Conservation (phyloP, 1,284 basidiomycete species). For the Cutaneotrichosporon curvatum region DNA sequence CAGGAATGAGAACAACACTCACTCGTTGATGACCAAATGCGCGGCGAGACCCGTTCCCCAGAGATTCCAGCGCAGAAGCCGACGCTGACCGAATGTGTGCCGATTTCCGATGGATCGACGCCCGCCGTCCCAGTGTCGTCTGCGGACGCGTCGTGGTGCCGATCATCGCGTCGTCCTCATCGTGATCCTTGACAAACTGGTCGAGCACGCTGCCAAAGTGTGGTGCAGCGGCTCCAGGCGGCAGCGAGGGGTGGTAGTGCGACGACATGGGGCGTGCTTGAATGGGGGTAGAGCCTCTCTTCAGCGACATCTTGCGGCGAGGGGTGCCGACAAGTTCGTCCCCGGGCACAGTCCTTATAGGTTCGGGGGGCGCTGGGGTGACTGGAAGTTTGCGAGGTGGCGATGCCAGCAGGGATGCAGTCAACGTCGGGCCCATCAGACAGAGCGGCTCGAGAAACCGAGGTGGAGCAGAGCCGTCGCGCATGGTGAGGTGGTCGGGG, state of each 20-base stretch:
- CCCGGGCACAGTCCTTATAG: not conserved
- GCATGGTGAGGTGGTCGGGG: too few relatives aligned
- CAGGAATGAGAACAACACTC: too few relatives aligned
- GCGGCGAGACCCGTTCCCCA: too few relatives aligned
- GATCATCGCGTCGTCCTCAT: too few relatives aligned
- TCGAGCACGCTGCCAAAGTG: slow-evolving; percentile 3
- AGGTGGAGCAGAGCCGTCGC: not conserved
- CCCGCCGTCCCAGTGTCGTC: not conserved
- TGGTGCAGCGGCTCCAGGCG: slow-evolving; percentile 13
- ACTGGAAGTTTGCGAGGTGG: not conserved
- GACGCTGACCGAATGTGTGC: too few relatives aligned
- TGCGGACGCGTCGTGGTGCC: not conserved
- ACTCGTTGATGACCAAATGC: too few relatives aligned
- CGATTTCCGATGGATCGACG: too few relatives aligned
- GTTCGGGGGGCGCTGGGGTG: not conserved
- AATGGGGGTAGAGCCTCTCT: not conserved
- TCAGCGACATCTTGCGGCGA: not conserved
- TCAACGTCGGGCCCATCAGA: not conserved
- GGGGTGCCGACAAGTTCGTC: slow-evolving; percentile 1
- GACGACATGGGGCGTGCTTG: slow-evolving; percentile 5
- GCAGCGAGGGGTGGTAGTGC: slow-evolving; percentile 1
- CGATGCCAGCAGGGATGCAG: not conserved
- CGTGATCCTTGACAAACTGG: not conserved
- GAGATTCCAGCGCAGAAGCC: too few relatives aligned
- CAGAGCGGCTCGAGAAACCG: not conserved